These are phyloP conservation scores for Citrus trifoliata DNA, from an alignment of 345 rosid genomes.

Conservation along the genomic window DNA sequence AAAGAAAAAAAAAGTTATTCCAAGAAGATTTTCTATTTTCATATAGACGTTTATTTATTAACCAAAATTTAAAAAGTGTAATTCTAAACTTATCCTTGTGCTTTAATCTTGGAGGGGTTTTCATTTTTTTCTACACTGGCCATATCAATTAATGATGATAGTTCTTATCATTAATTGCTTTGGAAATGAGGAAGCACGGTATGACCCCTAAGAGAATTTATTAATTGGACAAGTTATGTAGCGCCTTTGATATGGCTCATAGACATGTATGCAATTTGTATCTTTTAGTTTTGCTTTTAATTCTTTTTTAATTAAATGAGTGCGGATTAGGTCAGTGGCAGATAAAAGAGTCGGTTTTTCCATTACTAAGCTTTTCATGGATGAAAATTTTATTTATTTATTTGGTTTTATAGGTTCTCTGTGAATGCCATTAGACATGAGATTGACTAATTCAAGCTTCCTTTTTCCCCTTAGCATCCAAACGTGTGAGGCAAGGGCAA, in stretches of 20 bases:
- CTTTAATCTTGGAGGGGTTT: too few relatives aligned
- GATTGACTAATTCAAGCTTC: not conserved
- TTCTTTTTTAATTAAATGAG: not conserved
- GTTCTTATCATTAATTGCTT: not conserved
- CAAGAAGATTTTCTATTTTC: too few relatives aligned
- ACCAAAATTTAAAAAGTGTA: too few relatives aligned
- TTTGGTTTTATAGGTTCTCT: not conserved
- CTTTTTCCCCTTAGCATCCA: not conserved
- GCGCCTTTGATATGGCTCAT: not conserved
- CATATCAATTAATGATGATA: too few relatives aligned
- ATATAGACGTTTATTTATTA: too few relatives aligned
- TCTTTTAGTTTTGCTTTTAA: not conserved
- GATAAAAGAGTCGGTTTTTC: not conserved
- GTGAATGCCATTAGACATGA: not conserved
- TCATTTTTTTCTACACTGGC: too few relatives aligned
- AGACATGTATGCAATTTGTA: not conserved
- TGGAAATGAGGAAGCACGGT: not conserved
- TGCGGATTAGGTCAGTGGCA: not conserved
- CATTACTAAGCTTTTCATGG: not conserved
- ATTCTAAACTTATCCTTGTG: too few relatives aligned
- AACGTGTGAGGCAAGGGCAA: not conserved
- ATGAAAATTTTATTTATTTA: not conserved
- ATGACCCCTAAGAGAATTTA: not conserved
- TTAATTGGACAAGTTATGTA: not conserved
- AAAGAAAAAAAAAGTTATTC: too few relatives aligned